Conservation (phyloP, 139 green algal genomes). For the Nannochloris sp. region DNA sequence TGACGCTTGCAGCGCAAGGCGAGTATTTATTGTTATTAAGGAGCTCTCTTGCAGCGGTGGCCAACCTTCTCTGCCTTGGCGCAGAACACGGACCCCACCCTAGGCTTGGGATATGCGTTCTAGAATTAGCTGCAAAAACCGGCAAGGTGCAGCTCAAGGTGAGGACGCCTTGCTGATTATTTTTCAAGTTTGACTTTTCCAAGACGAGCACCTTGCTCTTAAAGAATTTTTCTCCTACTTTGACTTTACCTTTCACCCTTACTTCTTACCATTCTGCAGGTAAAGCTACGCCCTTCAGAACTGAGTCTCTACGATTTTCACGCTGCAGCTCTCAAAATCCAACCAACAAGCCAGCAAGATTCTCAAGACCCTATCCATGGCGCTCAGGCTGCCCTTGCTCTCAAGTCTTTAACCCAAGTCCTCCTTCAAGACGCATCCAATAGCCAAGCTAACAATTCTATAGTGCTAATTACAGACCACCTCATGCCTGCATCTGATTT, state of each 20-base stretch:
- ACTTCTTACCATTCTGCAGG: neutral
- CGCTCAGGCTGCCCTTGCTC: neutral
- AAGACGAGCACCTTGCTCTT: too few relatives aligned
- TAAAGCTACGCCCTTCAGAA: neutral
- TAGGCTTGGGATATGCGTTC: neutral
- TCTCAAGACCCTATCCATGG: neutral
- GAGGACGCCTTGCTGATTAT: too few relatives aligned
- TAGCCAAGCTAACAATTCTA: neutral
- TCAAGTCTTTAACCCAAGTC: neutral
- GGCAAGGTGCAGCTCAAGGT: neutral
- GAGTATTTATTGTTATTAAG: neutral
- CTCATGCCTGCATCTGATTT: constrained; percentile 1
- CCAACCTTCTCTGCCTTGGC: neutral
- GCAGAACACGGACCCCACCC: neutral
- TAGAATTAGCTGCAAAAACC: neutral
- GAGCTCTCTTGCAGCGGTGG: neutral
- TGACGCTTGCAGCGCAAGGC: neutral
- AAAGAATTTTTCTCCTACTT: neutral
- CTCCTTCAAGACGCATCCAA: neutral
- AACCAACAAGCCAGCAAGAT: neutral
- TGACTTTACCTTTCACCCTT: neutral
- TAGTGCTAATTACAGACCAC: constrained; percentile 2
- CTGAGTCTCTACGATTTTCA: neutral
- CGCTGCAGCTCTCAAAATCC: neutral
- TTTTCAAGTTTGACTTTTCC: too few relatives aligned